These are phyloP conservation scores for Coffea eugenioides DNA, from an alignment of 257 asterid species.

Conservation along the genomic window DNA sequence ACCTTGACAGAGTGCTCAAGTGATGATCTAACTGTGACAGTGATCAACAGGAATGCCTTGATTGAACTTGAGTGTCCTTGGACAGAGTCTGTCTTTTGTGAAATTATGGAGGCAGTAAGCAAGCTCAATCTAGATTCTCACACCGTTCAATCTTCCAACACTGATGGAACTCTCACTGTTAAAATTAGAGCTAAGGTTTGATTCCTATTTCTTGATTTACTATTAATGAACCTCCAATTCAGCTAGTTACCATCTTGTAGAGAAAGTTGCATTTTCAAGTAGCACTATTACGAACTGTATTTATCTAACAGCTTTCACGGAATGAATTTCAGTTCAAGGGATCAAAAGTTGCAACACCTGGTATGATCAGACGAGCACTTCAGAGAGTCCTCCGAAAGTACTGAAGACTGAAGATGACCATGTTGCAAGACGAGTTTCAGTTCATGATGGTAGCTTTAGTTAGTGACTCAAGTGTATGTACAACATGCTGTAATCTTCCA, in stretches of 20 bases:
- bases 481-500: background rate
- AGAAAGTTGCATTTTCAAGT: background rate
- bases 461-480: background rate
- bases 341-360: slow-evolving; percentile 52
- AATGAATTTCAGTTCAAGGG: slow-evolving; percentile 63
- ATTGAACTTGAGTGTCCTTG: slow-evolving; percentile 62
- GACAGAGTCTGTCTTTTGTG: slow-evolving; percentile 52
- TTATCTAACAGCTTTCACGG: background rate
- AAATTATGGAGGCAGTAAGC: slow-evolving; percentile 53
- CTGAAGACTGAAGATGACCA: slow-evolving; percentile 41
- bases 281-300: background rate
- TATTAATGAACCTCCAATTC: background rate
- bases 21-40: slow-evolving; percentile 43
- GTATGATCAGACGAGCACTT: slow-evolving; percentile 59
- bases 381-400: slow-evolving; percentile 46
- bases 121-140: slow-evolving; percentile 54
- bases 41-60: slow-evolving; percentile 49
- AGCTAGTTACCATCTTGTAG: background rate
- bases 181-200: slow-evolving; percentile 75
- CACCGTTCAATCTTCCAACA: slow-evolving; percentile 60
- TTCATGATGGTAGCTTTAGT: background rate
- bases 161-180: slow-evolving; percentile 57
- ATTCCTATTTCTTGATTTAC: background rate
- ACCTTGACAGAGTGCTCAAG: slow-evolving; percentile 33
- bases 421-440: background rate